Evolutionary conservation across 2,329 filamentous ascomycete species (phyloP), one percentile per base, ranked within the genome.

Genomic region (Pezicula carpinea): DNA sequence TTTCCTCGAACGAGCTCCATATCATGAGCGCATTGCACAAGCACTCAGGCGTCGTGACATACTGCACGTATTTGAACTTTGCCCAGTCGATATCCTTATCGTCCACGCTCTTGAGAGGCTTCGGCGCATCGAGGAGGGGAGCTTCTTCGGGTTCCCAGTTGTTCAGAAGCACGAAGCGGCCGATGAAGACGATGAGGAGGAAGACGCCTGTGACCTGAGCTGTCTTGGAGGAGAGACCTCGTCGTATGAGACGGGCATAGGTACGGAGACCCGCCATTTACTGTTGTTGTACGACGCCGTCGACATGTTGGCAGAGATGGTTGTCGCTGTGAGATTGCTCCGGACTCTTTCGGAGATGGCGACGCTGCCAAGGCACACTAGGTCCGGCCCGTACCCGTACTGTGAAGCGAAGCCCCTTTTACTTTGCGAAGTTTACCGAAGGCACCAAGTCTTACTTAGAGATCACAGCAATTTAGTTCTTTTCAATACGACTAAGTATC

Each of bases 1-100:
- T 59, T 18, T 52, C 48, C 45, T 61, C 59, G n/a, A 62, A 55
- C 31, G 56, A 42, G 36, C 49, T 51, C 59, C 59, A 62, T 7
- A 58, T 42, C 58, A 60, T 54, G 3, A 61, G 41, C 18, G 59
- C 56, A 51, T 55, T 58, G 41, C 59, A 62, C 3, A 62, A 46
- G 23, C 57, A 55, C 44, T 60, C 55, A 10, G 55, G 53, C 1
- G 53, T 52, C 13, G 58, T 57, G 5, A 57, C 59, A 54, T 56
- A 57, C 47, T 59, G 56, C n/a, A 59, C 53, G 47, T 60, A 61
- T 18, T 52, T 50, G 14, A 58, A 47, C 43, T 57, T 52, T 15
- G 43, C 48, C 59, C 58, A 62, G 32, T 61, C 52, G 34, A 58
- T 56, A 6, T 45, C 34, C 33, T 15, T 3, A 21, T 54, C 48